Evolutionary conservation across 2,329 filamentous ascomycete genomes (phyloP), one percentile per base, ranked within the genome.

Genomic region (Claviceps pusilla): DNA sequence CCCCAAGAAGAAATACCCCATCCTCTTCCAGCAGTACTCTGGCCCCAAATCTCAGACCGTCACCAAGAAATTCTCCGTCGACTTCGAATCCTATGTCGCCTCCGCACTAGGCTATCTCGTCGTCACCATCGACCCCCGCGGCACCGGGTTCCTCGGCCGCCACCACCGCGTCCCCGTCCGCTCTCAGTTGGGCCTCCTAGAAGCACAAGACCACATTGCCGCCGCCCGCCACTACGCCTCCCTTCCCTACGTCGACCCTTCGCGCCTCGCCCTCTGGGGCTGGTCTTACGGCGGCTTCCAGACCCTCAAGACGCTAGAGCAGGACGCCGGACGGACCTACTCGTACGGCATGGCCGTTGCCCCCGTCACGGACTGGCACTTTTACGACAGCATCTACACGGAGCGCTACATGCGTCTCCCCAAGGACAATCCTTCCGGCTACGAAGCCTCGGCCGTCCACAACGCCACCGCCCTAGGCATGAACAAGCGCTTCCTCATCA

Each of bases 261-360:
- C 81, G 7, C 82, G 87, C 54, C 80, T 98, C 61, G 90, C 89
- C 24, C 95, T 98, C 65, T 98, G 93, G 93, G 93, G 93, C 50
- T 98, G 93, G 93, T 95, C 88, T 58, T 98, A 93, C 65, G 93
- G 93, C 55, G 93, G 93, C 11, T 98, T 95, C 74, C 87, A 87
- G 75, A 88, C 93, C 6, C 78, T 98, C 63, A 98, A 98, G 74
- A 93, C 89, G 1, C 82, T 98, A 12, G 93, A 98, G 73, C 79
- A 82, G 57, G 93, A 98, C 66, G 91, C 82, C 9, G 93, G 94
- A 5, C 68, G 81, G 64, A 97, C 90, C 0, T 98, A 96, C 73
- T 84, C 84, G 59, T 98, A 98, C 67, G 94, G 93, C 61, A 95
- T 98, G 87, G 89, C 94, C 7, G 94, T 98, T 52, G 93, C 93